Conservation (phyloP, 805 yeast species). For the Barnettozyma pratensis region DNA sequence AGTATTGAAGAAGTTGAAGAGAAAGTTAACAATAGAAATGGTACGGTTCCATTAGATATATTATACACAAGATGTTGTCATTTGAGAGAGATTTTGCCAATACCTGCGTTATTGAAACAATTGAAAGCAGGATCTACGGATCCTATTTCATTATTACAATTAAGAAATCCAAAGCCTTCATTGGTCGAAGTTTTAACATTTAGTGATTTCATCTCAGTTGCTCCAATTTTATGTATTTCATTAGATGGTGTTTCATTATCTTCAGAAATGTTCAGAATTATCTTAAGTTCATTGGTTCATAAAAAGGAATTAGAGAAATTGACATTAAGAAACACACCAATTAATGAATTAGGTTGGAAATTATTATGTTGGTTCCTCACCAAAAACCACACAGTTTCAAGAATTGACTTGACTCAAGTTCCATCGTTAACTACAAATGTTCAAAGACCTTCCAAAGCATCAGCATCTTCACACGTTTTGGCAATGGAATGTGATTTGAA, state of each 20-base stretch:
- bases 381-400: conserved; percentile 49
- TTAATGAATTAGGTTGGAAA: conserved; percentile 77
- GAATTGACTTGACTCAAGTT: conserved; percentile 62
- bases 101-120: conserved; percentile 82
- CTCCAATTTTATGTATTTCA: conserved; percentile 72
- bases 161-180: conserved; percentile 85
- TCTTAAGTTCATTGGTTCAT: conserved; percentile 59
- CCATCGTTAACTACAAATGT: conserved; percentile 31
- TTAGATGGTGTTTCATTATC: conserved; percentile 77
- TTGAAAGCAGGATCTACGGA: conserved; percentile 67
- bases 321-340: conserved; percentile 72
- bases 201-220: conserved; percentile 80
- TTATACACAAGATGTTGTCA: conserved; percentile 92
- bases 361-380: conserved; percentile 72
- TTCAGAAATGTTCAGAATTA: conserved; percentile 65
- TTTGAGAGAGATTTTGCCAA: conserved; percentile 84
- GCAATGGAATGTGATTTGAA: conserved; percentile 34
- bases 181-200: conserved; percentile 82
- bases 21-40: conserved; percentile 22
- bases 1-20: conserved; percentile 15
- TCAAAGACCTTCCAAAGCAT: conserved; percentile 34
- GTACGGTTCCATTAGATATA: conserved; percentile 50
- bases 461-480: conserved; percentile 23
- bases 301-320: conserved; percentile 63
- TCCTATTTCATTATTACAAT: conserved; percentile 73